Conservation (phyloP, 768 basidiomycete species). For the Termitomyces sp. region DNA sequence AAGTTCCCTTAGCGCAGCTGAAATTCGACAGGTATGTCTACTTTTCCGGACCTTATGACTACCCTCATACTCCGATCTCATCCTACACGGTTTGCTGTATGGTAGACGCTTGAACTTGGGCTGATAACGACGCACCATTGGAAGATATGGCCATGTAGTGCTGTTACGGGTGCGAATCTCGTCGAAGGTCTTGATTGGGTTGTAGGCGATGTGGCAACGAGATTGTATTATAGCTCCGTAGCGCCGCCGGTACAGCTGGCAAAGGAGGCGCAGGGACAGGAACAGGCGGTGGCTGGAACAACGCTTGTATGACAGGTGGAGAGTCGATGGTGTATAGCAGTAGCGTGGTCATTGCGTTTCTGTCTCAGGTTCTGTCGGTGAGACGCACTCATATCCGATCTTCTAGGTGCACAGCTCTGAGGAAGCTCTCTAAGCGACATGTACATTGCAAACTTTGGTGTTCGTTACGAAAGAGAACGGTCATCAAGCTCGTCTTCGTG, state of each 20-base stretch:
- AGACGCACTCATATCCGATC: conserved; percentile 8
- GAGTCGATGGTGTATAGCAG: background rate
- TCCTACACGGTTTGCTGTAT: background rate
- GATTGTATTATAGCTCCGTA: conserved; percentile 78
- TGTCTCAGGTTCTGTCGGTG: background rate
- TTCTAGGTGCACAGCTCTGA: background rate
- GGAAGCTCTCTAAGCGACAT: background rate
- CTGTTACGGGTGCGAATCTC: conserved; percentile 83
- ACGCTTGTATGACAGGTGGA: background rate
- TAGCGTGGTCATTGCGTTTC: background rate
- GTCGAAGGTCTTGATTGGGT: conserved; percentile 89
- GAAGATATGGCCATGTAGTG: conserved; percentile 90
- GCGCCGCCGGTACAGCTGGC: conserved; percentile 7
- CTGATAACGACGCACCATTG: conserved; percentile 87
- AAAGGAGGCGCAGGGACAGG: background rate
- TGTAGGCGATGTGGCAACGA: conserved; percentile 80
- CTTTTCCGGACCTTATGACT: conserved; percentile 7
- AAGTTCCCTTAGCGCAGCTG: conserved; percentile 76
- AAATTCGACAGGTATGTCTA: conserved; percentile 75
- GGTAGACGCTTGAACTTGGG: conserved; percentile 44
- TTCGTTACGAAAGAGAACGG: conserved; percentile 5
- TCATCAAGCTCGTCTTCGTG: background rate
- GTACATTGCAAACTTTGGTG: background rate
- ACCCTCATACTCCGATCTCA: conserved; percentile 1
- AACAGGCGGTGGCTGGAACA: background rate